phyloP scores from a whole-genome alignment of 2,329 filamentous ascomycete species.

The Neoascochyta sp. region DNA sequence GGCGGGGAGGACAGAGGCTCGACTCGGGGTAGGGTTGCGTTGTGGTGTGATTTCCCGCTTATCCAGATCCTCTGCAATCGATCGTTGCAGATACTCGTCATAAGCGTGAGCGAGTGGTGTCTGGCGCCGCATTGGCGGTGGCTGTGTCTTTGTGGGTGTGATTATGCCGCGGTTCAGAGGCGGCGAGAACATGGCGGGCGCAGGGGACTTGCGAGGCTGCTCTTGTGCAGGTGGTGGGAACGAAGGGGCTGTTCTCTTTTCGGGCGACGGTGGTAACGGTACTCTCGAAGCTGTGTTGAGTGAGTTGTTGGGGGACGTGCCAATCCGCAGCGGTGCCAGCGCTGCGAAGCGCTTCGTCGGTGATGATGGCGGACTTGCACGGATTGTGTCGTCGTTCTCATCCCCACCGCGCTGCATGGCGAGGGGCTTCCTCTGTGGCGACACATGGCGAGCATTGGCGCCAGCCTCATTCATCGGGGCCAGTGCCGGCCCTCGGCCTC shows the following conservation, averaged over 20 bases:
- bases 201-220: conserved; percentile 28
- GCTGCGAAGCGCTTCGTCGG: conserved; percentile 41
- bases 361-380: conserved; percentile 39
- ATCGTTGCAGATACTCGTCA: conserved; percentile 49
- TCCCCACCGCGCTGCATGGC: conserved; percentile 20
- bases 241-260: conserved; percentile 35
- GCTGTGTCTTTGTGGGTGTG: conserved; percentile 31
- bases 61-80: conserved; percentile 41
- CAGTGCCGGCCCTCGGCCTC: conserved; percentile 53
- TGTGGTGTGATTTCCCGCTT: conserved; percentile 39
- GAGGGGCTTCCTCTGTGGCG: conserved; percentile 35
- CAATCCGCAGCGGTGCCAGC: conserved; percentile 24
- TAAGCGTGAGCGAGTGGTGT: conserved; percentile 36
- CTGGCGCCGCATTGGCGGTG: conserved; percentile 31
- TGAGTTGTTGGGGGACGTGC: conserved; percentile 39
- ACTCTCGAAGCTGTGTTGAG: conserved; percentile 43
- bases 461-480: conserved; percentile 76
- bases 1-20: conserved; percentile 29
- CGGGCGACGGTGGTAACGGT: conserved; percentile 47
- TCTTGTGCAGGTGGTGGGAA: conserved; percentile 29
- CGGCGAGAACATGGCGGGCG: conserved; percentile 31
- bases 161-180: conserved; percentile 26
- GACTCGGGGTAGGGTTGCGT: conserved; percentile 31
- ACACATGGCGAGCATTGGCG: conserved; percentile 63
- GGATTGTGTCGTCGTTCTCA: conserved; percentile 39